A percentile compares a stretch with the other conserved stretches of the same genome.
These are phyloP conservation scores for Rhinocladiella mackenziei DNA, from an alignment of 2,329 filamentous ascomycete genomes.

Conservation along the genomic window DNA sequence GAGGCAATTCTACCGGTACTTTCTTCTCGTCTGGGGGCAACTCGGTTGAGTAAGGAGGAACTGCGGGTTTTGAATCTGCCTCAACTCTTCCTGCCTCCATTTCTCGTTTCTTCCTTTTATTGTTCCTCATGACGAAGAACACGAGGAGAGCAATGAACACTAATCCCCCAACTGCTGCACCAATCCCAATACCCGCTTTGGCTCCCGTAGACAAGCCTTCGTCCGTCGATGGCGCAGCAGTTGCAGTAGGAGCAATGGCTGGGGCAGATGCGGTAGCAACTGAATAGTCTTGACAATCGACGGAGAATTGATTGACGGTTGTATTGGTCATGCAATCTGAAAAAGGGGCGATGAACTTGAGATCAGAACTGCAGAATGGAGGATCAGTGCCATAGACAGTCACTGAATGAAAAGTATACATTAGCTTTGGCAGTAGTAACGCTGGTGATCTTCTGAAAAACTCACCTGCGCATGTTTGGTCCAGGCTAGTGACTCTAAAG, in stretches of 20 bases:
- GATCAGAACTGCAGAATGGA: constrained; percentile 13
- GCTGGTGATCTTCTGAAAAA: too few species aligned
- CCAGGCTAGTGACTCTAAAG: constrained; percentile 17
- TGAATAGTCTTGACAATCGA: constrained; percentile 18
- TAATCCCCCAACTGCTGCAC: constrained; percentile 7
- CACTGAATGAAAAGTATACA: constrained; percentile 5
- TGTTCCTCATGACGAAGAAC: constrained; percentile 10
- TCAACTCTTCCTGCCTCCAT: constrained; percentile 5
- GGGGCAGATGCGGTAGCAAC: constrained; percentile 4
- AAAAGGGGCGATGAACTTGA: constrained; percentile 9
- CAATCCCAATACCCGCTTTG: constrained; percentile 21
- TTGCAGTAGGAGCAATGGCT: background rate
- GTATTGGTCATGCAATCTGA: constrained; percentile 11
- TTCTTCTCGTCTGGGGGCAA: constrained; percentile 14
- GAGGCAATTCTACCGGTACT: constrained; percentile 7
- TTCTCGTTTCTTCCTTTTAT: constrained; percentile 9
- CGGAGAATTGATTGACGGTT: constrained; percentile 19
- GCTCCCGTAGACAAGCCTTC: constrained; percentile 14
- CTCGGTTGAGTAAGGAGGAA: constrained; percentile 10
- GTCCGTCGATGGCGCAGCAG: constrained; percentile 1
- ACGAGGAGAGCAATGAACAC: constrained; percentile 8
- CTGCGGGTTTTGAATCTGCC: constrained; percentile 4
- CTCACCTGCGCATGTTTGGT: constrained; percentile 19
- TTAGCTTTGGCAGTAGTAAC: too few species aligned
- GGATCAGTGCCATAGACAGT: constrained; percentile 15